Base-by-base conservation (phyloP, 2,329 filamentous ascomycete genomes). In the Sarocladium kiliense region DNA sequence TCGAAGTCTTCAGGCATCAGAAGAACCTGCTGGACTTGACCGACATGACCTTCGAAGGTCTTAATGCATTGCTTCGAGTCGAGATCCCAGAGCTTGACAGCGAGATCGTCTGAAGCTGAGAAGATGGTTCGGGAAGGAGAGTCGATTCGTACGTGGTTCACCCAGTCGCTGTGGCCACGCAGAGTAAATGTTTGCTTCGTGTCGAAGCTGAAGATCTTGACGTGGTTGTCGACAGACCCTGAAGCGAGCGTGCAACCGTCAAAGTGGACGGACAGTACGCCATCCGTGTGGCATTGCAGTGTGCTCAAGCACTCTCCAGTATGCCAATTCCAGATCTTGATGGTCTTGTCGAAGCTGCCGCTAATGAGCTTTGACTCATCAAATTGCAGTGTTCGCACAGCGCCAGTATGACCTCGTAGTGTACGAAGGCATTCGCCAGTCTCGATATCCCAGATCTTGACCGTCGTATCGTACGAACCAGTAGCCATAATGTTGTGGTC, bases 271-370 rank as follows among this genome's bases (percentile, higher is more conserved):
- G 87, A 87, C 59, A 97, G 87, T 25, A 99, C 88, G 12, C 92
- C 92, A 34, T 86, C 86, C 18, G 79, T 83, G 66, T 97, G 94
- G 21, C 87, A 88, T 12, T 82, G 80, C 55, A 96, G 85, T 0
- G 88, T 96, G 50, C 87, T 88, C 56, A 97, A 80, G 63, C 90
- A 91, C 63, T 91, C 84, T 47, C 94, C 94, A 0, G 91, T 97
- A 58, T 88, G 84, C 91, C 92, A 97, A 66, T 99, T 96, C 94
- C 94, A 99, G 32, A 99, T 85, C 67, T 89, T 92, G 64, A 99
- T 81, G 3, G 87, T 96, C 50, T 84, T 82, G 69, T 97, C 94
- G 55, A 97, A 78, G 66, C 89, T 91, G 53, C 92, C 94, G 56
- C 88, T 95, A 66, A 97, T 92, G 57, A 99, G 79, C 65, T 95